Evolutionary conservation across 1,284 basidiomycete species (phyloP).

Genomic region (Malassezia slooffiae): DNA sequence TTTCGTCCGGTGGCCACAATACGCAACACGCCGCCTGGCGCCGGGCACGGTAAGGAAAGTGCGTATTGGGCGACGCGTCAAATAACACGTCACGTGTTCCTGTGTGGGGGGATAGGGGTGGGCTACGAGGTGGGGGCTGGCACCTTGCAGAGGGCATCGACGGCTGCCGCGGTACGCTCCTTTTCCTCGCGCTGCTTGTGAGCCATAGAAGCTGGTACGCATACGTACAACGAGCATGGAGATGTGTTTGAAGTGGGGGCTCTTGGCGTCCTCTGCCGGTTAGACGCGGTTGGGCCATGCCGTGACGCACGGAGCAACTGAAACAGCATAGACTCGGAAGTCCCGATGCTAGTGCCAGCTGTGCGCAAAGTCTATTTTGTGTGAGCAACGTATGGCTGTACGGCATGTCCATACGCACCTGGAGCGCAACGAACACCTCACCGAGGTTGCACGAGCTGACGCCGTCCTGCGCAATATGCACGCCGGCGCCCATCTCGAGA

Average conservation of each 20-base stretch:
- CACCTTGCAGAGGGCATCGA: too few relatives aligned
- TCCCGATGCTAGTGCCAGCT: neutral
- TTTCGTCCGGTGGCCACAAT: too few relatives aligned
- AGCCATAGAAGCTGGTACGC: neutral
- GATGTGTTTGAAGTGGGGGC: neutral
- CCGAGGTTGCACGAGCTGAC: neutral
- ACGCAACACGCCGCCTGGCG: too few relatives aligned
- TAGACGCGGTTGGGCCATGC: too few relatives aligned
- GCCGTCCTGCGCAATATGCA: slow-evolving; percentile 1
- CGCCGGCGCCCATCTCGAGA: neutral
- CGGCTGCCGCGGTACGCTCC: neutral
- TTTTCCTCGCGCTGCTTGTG: neutral
- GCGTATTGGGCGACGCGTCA: too few relatives aligned
- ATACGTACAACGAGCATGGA: neutral
- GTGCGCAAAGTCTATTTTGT: neutral
- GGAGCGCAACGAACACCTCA: neutral
- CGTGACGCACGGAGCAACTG: slow-evolving; percentile 2
- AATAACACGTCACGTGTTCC: too few relatives aligned
- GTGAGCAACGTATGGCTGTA: too few relatives aligned
- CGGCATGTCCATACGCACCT: neutral
- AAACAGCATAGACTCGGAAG: slow-evolving; percentile 5
- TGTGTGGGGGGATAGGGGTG: too few relatives aligned
- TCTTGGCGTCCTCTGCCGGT: neutral
- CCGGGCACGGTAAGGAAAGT: too few relatives aligned
- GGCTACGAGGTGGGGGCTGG: too few relatives aligned